Conservation (phyloP, 164 flowering plant species). For the Sedum album region DNA sequence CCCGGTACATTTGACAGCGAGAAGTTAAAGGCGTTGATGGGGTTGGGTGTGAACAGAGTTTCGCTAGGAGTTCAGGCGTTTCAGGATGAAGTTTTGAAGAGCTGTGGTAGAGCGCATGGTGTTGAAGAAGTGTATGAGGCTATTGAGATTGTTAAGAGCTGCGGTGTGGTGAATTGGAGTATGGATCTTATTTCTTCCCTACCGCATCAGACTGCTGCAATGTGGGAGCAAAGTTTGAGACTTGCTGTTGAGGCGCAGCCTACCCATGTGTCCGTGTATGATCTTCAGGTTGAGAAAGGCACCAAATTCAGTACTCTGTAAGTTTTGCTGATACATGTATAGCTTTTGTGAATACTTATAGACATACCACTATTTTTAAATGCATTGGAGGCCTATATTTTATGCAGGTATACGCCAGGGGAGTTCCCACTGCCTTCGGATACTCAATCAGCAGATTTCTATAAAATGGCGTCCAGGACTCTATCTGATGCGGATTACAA, state of each 20-base stretch:
- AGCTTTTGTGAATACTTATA: neutral
- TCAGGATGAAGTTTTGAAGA: conserved; percentile 69
- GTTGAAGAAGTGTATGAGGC: conserved; percentile 65
- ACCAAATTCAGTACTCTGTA: conserved; percentile 83
- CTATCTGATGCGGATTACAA: conserved; percentile 57
- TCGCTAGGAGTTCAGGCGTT: conserved; percentile 97
- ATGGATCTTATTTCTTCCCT: conserved; percentile 90
- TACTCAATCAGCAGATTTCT: conserved; percentile 65
- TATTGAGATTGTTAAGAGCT: conserved; percentile 50
- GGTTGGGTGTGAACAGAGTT: conserved; percentile 82
- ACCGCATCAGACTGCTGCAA: conserved; percentile 67
- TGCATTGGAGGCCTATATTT: neutral
- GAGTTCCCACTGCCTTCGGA: conserved; percentile 90
- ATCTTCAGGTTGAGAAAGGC: conserved; percentile 85
- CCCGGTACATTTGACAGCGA: conserved; percentile 80
- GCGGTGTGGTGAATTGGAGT: conserved; percentile 85
- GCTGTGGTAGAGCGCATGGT: conserved; percentile 92
- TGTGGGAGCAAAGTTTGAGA: conserved; percentile 84
- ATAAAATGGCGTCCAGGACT: conserved; percentile 55
- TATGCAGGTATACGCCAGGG: conserved; percentile 76
- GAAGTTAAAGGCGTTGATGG: conserved; percentile 50
- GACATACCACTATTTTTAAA: neutral
- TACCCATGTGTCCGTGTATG: conserved; percentile 81
- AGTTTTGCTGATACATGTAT: conserved; percentile 16
- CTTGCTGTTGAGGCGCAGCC: conserved; percentile 51